Percentiles rank a stretch among this genome's conserved stretches.
These are phyloP conservation scores for Suillus fuscotomentosus DNA, from an alignment of 768 basidiomycete genomes.

Conservation along the genomic window DNA sequence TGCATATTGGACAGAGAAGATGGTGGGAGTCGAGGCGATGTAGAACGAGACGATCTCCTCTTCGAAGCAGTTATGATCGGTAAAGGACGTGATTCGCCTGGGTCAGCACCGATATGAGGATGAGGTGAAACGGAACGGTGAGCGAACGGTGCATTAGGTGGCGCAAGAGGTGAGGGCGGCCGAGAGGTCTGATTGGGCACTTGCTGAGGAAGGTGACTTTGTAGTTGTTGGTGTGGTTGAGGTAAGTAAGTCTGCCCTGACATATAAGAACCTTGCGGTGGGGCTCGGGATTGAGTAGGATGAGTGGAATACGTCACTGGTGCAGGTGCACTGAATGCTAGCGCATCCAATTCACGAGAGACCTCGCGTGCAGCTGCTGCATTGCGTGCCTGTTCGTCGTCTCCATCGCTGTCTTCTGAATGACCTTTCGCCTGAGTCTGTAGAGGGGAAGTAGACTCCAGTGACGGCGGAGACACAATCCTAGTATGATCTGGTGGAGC, in stretches of 20 bases:
- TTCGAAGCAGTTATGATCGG: not conserved
- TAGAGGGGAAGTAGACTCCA: slow-evolving; percentile 7
- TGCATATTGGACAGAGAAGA: not conserved
- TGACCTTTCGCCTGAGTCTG: slow-evolving; percentile 6
- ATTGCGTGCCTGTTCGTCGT: slow-evolving; percentile 55
- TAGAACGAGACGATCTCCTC: slow-evolving; percentile 12
- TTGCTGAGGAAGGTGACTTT: slow-evolving; percentile 10
- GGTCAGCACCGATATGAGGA: slow-evolving; percentile 21
- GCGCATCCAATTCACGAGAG: slow-evolving; percentile 58
- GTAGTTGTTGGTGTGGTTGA: slow-evolving; percentile 8
- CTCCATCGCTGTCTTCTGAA: slow-evolving; percentile 22
- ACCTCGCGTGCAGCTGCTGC: slow-evolving; percentile 71
- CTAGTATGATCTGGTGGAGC: not conserved
- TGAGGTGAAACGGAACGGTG: slow-evolving; percentile 38
- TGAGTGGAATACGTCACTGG: slow-evolving; percentile 16
- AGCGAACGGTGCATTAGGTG: slow-evolving; percentile 42
- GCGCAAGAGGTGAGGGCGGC: slow-evolving; percentile 27
- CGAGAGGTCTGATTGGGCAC: slow-evolving; percentile 12
- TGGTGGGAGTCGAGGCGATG: slow-evolving; percentile 9
- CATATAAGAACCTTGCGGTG: slow-evolving; percentile 1
- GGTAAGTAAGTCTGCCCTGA: not conserved
- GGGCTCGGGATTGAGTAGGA: slow-evolving; percentile 15
- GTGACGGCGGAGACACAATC: not conserved
- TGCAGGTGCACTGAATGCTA: slow-evolving; percentile 39
- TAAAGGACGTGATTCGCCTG: slow-evolving; percentile 8